Base-by-base conservation (phyloP, 2,329 filamentous ascomycete species). In the Colletotrichum spinosum region DNA sequence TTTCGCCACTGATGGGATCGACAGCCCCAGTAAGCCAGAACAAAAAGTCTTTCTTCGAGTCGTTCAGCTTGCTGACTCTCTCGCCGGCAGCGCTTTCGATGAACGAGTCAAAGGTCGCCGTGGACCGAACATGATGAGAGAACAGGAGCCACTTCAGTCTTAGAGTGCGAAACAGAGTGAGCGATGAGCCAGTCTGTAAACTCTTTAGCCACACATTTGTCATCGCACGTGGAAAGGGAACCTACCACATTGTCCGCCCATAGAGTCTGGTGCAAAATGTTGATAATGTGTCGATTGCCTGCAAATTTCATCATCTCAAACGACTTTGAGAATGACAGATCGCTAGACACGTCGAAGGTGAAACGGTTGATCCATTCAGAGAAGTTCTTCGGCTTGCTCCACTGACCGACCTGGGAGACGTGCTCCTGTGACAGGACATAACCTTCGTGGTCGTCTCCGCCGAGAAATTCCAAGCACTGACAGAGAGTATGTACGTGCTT, bases 341-440 rank as follows among this genome's bases (percentile, higher is more conserved):
- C 58, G 9, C 58, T 61, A 2, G 58, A 61, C 5, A 61, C 51
- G n/a, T 61, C 58, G 13, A 61, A 61, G 3, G 58, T 61, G n/a
- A 61, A 61, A 4, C 58, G 58, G 45, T 42, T 61, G 8, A 61
- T 61, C 58, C 51, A 61, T 5, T 55, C 51, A 1, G 58, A 61
- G 51, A 61, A 55, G 33, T 61, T 61, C 25, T 61, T 55, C 10
- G 51, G 58, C 1, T 7, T 61, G 37, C 58, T 61, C 58, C 58
- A 61, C 41, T 25, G 51, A 8, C 5, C 13, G 1, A n/a, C 41
- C 2, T 13, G 13, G 2, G 42, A 50, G n/a, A 3, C 2, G 13
- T 41, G n/a, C 15, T 35, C 37, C 9, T 42, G 50, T 0, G 50
- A 42, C 8, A 60, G 3, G 0, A 44, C 11, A 13, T 55, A 37